phyloP scores from a whole-genome alignment of 1,284 basidiomycete species.

The Fomitiporia mediterranea region DNA sequence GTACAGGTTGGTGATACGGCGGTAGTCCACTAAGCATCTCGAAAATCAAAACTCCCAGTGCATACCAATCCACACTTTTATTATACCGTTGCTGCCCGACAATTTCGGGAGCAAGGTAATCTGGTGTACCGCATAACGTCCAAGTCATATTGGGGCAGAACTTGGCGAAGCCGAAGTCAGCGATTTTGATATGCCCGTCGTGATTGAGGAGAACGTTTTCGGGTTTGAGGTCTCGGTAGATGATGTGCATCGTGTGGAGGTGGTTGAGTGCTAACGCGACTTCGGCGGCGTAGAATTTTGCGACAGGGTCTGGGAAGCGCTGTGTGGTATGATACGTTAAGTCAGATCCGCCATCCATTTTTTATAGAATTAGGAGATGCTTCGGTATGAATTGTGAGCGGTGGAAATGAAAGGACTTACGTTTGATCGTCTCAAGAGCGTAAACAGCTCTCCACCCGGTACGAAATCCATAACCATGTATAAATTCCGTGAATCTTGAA shows the following conservation, averaged over 20 bases:
- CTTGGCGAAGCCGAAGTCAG: slow-evolving; percentile 98
- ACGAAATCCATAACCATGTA: slow-evolving; percentile 99
- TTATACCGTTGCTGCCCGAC: slow-evolving; percentile 18
- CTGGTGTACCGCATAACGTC: slow-evolving; percentile 97
- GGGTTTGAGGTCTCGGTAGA: slow-evolving; percentile 97
- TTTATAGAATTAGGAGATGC: too few relatives aligned
- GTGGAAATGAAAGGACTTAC: slow-evolving; percentile 35
- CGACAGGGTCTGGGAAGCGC: slow-evolving; percentile 97
- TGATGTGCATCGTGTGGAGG: slow-evolving; percentile 86
- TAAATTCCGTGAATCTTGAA: slow-evolving; percentile 89
- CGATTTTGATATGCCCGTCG: slow-evolving; percentile 97
- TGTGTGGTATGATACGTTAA: slow-evolving; percentile 34
- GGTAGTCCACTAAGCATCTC: slow-evolving; percentile 93
- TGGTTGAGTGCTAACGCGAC: slow-evolving; percentile 94
- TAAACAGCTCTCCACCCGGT: slow-evolving; percentile 95
- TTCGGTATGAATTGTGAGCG: neutral
- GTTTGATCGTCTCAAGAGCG: slow-evolving; percentile 82
- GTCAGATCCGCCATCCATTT: too few relatives aligned
- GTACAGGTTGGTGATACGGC: slow-evolving; percentile 56
- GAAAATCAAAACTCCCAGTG: slow-evolving; percentile 93
- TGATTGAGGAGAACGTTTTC: slow-evolving; percentile 93
- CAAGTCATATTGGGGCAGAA: slow-evolving; percentile 87
- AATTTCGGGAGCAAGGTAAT: slow-evolving; percentile 86
- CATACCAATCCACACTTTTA: slow-evolving; percentile 98
- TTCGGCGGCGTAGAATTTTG: slow-evolving; percentile 98